A percentile compares a stretch with the other conserved stretches of the same genome.
These are phyloP conservation scores for Buxus sempervirens DNA, from an alignment of 164 flowering plant genomes.

Conservation along the genomic window DNA sequence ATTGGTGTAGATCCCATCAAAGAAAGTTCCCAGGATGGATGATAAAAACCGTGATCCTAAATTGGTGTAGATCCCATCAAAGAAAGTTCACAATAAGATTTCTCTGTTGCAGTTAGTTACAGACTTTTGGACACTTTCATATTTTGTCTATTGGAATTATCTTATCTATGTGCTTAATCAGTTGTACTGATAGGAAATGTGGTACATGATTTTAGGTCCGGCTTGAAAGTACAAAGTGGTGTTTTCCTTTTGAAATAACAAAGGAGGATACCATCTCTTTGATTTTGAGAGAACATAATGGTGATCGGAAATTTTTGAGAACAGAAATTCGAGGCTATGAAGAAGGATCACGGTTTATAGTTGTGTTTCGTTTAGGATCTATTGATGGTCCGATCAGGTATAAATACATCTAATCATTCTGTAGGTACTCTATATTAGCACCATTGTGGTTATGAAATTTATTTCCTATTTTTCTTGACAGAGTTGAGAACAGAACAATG, in stretches of 20 bases:
- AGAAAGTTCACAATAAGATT: background rate
- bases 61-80: background rate
- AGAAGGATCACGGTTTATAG: slow-evolving; percentile 91
- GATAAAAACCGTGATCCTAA: no score
- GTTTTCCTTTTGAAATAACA: slow-evolving; percentile 67
- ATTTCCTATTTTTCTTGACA: slow-evolving; percentile 22
- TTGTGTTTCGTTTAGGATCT: slow-evolving; percentile 89
- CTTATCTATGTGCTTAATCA: background rate
- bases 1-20: background rate
- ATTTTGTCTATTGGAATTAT: background rate
- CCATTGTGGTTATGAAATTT: slow-evolving; percentile 8
- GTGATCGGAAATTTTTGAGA: slow-evolving; percentile 52
- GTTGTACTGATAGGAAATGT: slow-evolving; percentile 6
- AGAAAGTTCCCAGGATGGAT: no score
- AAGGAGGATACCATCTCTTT: slow-evolving; percentile 78
- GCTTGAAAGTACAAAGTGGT: slow-evolving; percentile 80
- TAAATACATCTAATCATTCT: background rate
- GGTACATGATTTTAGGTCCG: slow-evolving; percentile 46
- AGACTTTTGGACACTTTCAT: background rate
- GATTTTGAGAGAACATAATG: slow-evolving; percentile 54
- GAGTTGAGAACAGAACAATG: slow-evolving; percentile 86
- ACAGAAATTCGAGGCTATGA: slow-evolving; percentile 93
- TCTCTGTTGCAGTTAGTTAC: background rate
- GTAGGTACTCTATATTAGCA: background rate
- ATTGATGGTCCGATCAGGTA: slow-evolving; percentile 82